Conservation (phyloP, 495 filamentous ascomycete genomes). For the Talaromyces wortmannii region DNA sequence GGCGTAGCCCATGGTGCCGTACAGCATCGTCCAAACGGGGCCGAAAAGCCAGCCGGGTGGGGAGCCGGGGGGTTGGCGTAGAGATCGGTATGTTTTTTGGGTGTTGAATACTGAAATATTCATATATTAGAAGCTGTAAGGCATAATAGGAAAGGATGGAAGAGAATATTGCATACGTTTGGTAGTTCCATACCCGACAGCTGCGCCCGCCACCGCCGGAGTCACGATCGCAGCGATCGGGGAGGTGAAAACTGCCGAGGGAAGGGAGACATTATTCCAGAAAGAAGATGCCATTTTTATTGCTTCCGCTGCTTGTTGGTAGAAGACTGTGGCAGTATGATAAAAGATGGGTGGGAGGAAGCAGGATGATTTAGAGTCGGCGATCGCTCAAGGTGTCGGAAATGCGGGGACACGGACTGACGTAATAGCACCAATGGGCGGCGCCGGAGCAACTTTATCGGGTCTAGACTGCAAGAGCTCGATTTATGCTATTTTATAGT, state of each 20-base stretch:
- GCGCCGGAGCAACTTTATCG: too few relatives aligned
- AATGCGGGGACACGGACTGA: too few relatives aligned
- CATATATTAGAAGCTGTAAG: constrained; percentile 2
- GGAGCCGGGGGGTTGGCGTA: constrained; percentile 72
- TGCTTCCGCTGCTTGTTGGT: background rate
- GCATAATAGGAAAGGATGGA: background rate
- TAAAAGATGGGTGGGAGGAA: background rate
- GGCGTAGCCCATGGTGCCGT: constrained; percentile 84
- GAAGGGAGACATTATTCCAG: constrained; percentile 15
- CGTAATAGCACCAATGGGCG: too few relatives aligned
- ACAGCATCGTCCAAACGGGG: constrained; percentile 80
- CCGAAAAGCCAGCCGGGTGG: constrained; percentile 79
- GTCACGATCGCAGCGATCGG: constrained; percentile 26
- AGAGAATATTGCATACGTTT: constrained; percentile 16
- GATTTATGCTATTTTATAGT: too few relatives aligned
- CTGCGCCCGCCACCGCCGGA: constrained; percentile 22
- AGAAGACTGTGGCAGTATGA: background rate
- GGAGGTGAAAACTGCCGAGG: constrained; percentile 24
- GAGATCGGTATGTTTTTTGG: constrained; percentile 53
- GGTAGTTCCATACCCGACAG: constrained; percentile 21
- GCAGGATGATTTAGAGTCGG: too few relatives aligned
- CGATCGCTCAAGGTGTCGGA: too few relatives aligned
- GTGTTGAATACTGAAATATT: constrained; percentile 41
- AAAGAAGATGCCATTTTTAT: background rate
- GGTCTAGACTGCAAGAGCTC: too few relatives aligned